Evolutionary conservation across 2,329 filamentous ascomycete genomes (phyloP).

Genomic region (Ophiostoma tasmaniense): DNA sequence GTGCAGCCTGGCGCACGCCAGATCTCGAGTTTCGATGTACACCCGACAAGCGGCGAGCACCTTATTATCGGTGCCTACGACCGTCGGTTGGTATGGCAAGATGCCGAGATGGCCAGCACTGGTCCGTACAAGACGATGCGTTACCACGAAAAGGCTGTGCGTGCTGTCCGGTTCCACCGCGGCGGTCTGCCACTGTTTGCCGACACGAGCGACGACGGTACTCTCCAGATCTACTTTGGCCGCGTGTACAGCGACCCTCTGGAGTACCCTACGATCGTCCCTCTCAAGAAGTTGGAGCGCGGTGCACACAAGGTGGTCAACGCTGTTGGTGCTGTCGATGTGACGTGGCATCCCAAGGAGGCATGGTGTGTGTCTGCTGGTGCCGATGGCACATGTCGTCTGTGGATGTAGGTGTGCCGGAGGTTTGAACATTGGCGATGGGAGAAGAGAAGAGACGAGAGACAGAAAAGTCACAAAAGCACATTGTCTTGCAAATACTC

Average conservation of each 20-base stretch:
- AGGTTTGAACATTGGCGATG: background rate
- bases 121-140: constrained; percentile 88
- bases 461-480: background rate
- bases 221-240: constrained; percentile 91
- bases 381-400: constrained; percentile 81
- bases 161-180: constrained; percentile 79
- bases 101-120: constrained; percentile 79
- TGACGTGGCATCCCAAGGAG: constrained; percentile 92
- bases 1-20: constrained; percentile 84
- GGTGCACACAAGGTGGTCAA: constrained; percentile 74
- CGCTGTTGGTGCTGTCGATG: constrained; percentile 81
- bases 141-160: constrained; percentile 87
- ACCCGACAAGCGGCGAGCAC: constrained; percentile 79
- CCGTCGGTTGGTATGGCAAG: constrained; percentile 89
- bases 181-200: constrained; percentile 76
- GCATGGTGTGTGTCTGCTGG: constrained; percentile 93
- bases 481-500: background rate
- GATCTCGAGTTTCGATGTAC: constrained; percentile 91
- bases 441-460: background rate
- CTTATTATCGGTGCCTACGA: constrained; percentile 93
- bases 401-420: constrained; percentile 59
- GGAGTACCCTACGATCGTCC: constrained; percentile 94
- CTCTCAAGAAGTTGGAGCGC: constrained; percentile 74
- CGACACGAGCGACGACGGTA: constrained; percentile 90
- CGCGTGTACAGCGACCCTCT: constrained; percentile 91